A percentile compares a stretch with the other conserved stretches of the same genome.
phyloP scores from a whole-genome alignment of 2,329 filamentous ascomycete genomes.

The Lachnellula willkommii region DNA sequence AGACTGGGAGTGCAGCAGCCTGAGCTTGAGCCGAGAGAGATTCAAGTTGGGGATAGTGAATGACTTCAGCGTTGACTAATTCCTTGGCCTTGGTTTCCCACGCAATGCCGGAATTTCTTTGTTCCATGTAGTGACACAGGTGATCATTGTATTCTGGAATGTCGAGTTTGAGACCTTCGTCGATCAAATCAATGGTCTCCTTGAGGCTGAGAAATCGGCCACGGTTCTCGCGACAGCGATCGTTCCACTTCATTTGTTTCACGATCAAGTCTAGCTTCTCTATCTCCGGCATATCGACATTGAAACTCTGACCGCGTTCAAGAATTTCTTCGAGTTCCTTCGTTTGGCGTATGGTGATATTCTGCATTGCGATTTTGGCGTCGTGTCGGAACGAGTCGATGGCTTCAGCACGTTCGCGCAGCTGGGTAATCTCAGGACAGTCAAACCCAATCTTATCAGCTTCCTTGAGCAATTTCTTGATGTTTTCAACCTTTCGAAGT shows the following conservation, averaged over 20 bases:
- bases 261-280: slow-evolving; percentile 75
- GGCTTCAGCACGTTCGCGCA: slow-evolving; percentile 78
- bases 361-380: slow-evolving; percentile 64
- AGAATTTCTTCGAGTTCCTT: slow-evolving; percentile 82
- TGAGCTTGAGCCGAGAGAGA: slow-evolving; percentile 79
- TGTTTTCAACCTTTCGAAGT: slow-evolving; percentile 81
- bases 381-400: slow-evolving; percentile 80
- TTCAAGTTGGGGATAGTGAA: slow-evolving; percentile 93
- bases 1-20: slow-evolving; percentile 68
- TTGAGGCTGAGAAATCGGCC: slow-evolving; percentile 64
- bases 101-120: slow-evolving; percentile 68
- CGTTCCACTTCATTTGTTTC: slow-evolving; percentile 83
- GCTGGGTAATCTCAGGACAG: slow-evolving; percentile 79
- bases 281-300: slow-evolving; percentile 85
- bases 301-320: slow-evolving; percentile 84
- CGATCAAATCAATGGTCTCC: slow-evolving; percentile 74
- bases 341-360: slow-evolving; percentile 56
- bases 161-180: slow-evolving; percentile 69
- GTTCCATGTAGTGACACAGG: slow-evolving; percentile 68
- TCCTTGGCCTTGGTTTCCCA: slow-evolving; percentile 95
- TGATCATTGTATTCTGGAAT: slow-evolving; percentile 78
- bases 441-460: slow-evolving; percentile 89
- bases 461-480: slow-evolving; percentile 75
- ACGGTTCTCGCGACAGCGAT: slow-evolving; percentile 63
- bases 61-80: slow-evolving; percentile 81